These are phyloP conservation scores for Trichoderma sp. DNA, from an alignment of 2,329 filamentous ascomycete genomes.

Conservation along the genomic window DNA sequence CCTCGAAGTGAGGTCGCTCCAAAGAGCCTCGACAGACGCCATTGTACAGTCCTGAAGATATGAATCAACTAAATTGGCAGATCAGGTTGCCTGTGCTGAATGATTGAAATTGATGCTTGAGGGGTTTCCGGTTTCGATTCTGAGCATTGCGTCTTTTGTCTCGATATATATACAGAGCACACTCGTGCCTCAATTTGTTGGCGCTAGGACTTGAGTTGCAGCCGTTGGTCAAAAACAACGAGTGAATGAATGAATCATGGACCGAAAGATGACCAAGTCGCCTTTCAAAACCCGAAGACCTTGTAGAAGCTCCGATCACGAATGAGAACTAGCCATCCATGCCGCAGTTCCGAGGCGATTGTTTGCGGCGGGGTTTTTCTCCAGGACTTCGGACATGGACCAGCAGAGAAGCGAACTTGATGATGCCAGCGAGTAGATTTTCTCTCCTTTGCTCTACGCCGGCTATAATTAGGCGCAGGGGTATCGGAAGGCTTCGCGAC, in stretches of 20 bases:
- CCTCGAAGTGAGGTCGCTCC: not conserved
- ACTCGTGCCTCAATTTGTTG: not conserved
- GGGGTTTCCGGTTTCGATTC: not conserved
- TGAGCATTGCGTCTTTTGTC: not conserved
- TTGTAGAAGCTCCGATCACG: not conserved
- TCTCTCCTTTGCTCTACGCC: not conserved
- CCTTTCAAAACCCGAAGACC: conserved; percentile 10
- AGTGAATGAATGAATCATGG: not conserved
- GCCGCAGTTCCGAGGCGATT: not conserved
- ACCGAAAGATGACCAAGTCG: not conserved
- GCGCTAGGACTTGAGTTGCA: not conserved
- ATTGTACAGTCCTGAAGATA: not conserved
- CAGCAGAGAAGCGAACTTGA: not conserved
- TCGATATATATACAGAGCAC: not conserved
- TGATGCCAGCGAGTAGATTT: conserved; percentile 14
- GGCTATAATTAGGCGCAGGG: not conserved
- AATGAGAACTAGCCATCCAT: not conserved
- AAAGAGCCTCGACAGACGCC: conserved; percentile 3
- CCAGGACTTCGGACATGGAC: not conserved
- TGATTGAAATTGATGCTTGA: not conserved
- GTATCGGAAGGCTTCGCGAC: conserved; percentile 15
- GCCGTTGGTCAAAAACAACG: not conserved
- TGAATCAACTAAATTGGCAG: not conserved
- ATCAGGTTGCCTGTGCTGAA: not conserved
- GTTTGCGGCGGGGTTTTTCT: not conserved